Evolutionary conservation across 768 basidiomycete genomes (phyloP), one percentile per base, ranked within the genome.

Genomic region (Suillus placidus): DNA sequence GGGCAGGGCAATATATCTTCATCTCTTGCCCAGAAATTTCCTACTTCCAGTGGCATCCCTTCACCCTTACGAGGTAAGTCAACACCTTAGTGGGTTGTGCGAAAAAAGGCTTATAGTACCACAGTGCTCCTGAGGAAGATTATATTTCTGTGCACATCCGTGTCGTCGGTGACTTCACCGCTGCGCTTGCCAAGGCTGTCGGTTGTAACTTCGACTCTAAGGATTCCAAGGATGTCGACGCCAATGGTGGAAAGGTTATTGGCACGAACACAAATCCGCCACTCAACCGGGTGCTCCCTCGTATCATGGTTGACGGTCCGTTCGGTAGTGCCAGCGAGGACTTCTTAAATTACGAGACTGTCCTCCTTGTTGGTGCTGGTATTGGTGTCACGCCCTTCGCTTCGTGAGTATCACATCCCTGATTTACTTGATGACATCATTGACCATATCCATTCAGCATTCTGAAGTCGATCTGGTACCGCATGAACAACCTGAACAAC

Each of bases 331-430:
- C 96, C 10, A 90, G 88, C 49, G 96, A 99, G 76, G 94, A 96
- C 74, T 96, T 92, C 74, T 81, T 93, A 74, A 94, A 94, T 63
- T 95, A 87, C 69, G 95, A 97, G 79, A 92, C 93, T 1, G 84
- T 95, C 42, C 79, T 97, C 38, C 87, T 97, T 45, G 93, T 96
- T 56, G 95, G 94, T 69, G 95, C 92, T 64, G 97, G 96, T 78
- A 98, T 99, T 67, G 96, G 96, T 70, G 95, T 97, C 42, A 97
- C 96, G 0, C 96, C 96, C 3, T 97, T 98, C 71, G 95, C 96
- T 62, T 94, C 92, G 90, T 96, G 73, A 83, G 93, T 75, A 26
- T 0, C 54, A 14, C 51, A 40, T 18, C 32, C 62, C 56, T 51
- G 26, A 14, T 42, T 40, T 64, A 65, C 47, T 54, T 38, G 26